Conservation (phyloP, 768 basidiomycete species). For the Steccherinum ochraceum region DNA sequence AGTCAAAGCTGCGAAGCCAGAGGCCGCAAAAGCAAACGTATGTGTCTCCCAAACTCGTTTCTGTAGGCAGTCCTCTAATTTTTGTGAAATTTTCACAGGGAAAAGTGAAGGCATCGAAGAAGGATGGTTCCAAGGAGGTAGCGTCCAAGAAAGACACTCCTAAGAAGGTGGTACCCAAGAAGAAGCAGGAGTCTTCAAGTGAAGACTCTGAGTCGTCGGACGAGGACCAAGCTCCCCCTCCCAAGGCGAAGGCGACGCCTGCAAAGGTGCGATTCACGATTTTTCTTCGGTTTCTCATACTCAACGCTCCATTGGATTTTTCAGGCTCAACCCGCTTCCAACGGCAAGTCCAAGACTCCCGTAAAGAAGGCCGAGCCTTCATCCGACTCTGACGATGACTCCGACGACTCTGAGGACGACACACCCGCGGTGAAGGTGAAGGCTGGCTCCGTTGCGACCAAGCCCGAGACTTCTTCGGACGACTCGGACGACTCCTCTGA, state of each 20-base stretch:
- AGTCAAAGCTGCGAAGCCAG: background rate
- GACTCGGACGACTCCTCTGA: constrained; percentile 14
- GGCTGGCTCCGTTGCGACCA: constrained; percentile 9
- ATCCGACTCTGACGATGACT: too few species aligned
- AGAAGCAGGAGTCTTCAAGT: constrained; percentile 33
- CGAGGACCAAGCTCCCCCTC: constrained; percentile 20
- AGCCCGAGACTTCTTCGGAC: constrained; percentile 10
- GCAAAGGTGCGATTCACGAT: constrained; percentile 14
- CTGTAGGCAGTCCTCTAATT: too few species aligned
- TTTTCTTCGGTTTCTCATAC: too few species aligned
- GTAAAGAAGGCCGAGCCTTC: too few species aligned
- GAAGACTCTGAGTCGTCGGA: constrained; percentile 24
- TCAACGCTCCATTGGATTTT: too few species aligned
- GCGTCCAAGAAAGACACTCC: too few species aligned
- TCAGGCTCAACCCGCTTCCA: too few species aligned
- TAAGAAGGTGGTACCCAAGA: constrained; percentile 9
- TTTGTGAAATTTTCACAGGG: too few species aligned
- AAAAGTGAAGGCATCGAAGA: background rate
- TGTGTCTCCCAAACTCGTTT: too few species aligned
- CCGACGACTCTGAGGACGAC: background rate
- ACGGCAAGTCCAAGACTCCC: too few species aligned
- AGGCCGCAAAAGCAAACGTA: background rate
- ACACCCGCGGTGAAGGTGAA: background rate
- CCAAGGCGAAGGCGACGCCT: constrained; percentile 21
- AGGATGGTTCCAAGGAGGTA: background rate